phyloP scores from a whole-genome alignment of 2,329 filamentous ascomycete species.

The Paracamarosporium sp. region DNA sequence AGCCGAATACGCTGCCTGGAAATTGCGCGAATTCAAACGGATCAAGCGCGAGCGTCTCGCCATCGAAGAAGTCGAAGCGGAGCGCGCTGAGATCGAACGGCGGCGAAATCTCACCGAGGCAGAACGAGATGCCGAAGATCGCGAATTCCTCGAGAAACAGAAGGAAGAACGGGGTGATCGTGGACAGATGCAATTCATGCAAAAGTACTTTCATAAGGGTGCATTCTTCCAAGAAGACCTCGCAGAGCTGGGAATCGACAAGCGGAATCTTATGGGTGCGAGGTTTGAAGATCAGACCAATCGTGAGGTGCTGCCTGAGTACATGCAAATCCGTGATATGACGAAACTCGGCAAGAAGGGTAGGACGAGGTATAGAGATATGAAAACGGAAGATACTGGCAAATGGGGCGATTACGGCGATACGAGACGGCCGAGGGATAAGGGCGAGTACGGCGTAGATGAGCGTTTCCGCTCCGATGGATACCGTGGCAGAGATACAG shows the following conservation, averaged over 20 bases:
- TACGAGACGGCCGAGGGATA: conserved; percentile 45
- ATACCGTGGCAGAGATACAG: conserved; percentile 42
- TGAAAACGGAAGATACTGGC: conserved; percentile 90
- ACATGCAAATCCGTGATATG: conserved; percentile 92
- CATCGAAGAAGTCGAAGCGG: conserved; percentile 83
- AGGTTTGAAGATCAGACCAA: conserved; percentile 85
- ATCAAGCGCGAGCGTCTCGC: conserved; percentile 85
- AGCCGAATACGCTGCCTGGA: conserved; percentile 91
- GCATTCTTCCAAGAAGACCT: conserved; percentile 91
- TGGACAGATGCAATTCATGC: conserved; percentile 88
- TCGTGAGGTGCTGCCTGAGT: conserved; percentile 84
- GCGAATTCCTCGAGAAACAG: conserved; percentile 76
- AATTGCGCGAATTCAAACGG: conserved; percentile 86
- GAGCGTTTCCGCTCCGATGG: conserved; percentile 73
- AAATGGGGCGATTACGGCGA: conserved; percentile 75
- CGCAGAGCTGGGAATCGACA: conserved; percentile 75
- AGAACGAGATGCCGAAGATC: conserved; percentile 85
- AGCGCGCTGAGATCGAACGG: conserved; percentile 88
- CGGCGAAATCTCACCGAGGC: conserved; percentile 84
- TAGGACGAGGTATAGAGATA: conserved; percentile 85
- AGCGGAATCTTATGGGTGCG: conserved; percentile 85
- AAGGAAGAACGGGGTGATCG: conserved; percentile 75
- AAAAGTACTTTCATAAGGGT: conserved; percentile 96
- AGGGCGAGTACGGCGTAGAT: conserved; percentile 59
- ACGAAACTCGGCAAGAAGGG: conserved; percentile 93